phyloP scores from a whole-genome alignment of 805 yeast species.

The Zygosaccharomyces kombuchaensis region DNA sequence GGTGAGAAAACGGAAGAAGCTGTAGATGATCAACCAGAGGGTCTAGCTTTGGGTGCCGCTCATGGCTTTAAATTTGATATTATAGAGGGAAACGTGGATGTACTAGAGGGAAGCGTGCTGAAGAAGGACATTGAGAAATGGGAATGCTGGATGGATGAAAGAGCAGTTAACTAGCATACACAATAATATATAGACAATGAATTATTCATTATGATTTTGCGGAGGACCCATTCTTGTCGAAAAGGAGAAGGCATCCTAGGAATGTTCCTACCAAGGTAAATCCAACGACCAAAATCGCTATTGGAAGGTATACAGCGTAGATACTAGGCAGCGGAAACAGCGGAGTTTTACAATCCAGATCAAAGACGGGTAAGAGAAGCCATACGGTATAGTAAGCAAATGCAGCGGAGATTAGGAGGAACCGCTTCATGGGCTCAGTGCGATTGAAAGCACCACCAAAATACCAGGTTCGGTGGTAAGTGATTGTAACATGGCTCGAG shows the following conservation, averaged over 20 bases:
- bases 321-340: conserved; percentile 31
- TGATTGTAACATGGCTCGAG: too few species aligned
- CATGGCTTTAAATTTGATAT: conserved; percentile 56
- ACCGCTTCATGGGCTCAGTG: conserved; percentile 23
- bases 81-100: conserved; percentile 69
- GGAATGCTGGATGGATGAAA: conserved; percentile 77
- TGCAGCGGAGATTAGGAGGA: conserved; percentile 18
- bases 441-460: not conserved
- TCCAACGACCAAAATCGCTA: conserved; percentile 26
- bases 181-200: not conserved
- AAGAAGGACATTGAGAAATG: conserved; percentile 53
- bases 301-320: conserved; percentile 32
- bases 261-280: conserved; percentile 29
- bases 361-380: conserved; percentile 33
- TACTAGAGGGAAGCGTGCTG: conserved; percentile 67
- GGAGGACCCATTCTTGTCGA: conserved; percentile 2
- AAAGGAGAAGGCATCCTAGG: conserved; percentile 21
- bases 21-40: conserved; percentile 21
- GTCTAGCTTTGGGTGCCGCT: conserved; percentile 18
- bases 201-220: not conserved
- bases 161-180: conserved; percentile 49
- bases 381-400: conserved; percentile 30
- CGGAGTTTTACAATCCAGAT: conserved; percentile 16
- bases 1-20: conserved; percentile 25
- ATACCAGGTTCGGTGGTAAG: too few species aligned